A percentile compares a stretch with the other conserved stretches of the same genome.
Conservation (phyloP, 345 rosid species). For the Kernera saxatilis region DNA sequence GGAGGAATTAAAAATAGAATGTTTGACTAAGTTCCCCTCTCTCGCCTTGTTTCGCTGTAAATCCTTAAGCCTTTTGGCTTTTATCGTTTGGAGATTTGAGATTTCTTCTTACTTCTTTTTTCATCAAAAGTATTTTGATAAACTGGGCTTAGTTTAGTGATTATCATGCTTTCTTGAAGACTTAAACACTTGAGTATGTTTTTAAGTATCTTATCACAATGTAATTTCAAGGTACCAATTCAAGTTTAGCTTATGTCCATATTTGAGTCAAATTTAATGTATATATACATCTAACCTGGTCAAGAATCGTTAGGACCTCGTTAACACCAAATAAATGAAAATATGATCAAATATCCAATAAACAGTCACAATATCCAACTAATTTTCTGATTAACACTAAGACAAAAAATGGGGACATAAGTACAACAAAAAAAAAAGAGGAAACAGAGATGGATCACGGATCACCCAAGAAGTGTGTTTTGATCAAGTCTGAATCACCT, state of each 20-base stretch:
- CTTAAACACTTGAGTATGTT: background rate
- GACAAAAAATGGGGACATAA: background rate
- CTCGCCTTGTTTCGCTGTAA: background rate
- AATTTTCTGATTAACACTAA: background rate
- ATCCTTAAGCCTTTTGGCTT: background rate
- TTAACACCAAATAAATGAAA: background rate
- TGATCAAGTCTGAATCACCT: slow-evolving; percentile 12
- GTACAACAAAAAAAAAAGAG: background rate
- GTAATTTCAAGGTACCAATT: background rate
- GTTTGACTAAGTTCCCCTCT: background rate
- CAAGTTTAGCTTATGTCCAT: background rate
- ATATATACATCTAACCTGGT: background rate
- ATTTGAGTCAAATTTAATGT: background rate
- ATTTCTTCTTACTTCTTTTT: background rate
- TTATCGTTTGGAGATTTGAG: background rate
- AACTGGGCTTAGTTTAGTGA: background rate
- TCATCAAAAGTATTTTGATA: background rate
- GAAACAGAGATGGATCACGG: slow-evolving; percentile 7
- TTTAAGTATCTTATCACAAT: background rate
- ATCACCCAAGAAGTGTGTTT: background rate
- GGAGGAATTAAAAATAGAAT: slow-evolving; percentile 10
- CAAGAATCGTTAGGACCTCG: background rate
- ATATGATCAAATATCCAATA: background rate
- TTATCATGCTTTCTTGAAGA: background rate
- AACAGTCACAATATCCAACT: background rate